Evolutionary conservation across 202 grass and related monocot genomes (phyloP).

Genomic region (Elaeis oleifera): DNA sequence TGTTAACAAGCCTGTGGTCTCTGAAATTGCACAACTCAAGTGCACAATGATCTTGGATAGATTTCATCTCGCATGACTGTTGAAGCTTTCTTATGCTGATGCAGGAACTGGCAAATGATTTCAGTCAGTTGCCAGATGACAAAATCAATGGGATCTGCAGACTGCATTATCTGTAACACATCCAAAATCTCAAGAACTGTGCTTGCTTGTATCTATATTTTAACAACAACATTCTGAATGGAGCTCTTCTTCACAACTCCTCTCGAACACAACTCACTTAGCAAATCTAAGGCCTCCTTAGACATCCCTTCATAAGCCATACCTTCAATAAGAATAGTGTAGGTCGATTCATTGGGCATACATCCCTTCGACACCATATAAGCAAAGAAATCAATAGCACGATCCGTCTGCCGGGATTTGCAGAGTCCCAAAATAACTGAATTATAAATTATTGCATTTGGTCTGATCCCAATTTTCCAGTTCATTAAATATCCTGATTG

Average conservation of each 20-base stretch:
- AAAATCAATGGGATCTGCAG: no score
- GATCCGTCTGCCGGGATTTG: constrained; percentile 42
- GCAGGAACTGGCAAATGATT: no score
- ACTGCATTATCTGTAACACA: no score
- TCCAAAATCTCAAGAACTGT: no score
- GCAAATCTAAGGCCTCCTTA: constrained; percentile 47
- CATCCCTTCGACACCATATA: constrained; percentile 54
- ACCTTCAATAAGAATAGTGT: constrained; percentile 54
- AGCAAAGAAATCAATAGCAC: constrained; percentile 50
- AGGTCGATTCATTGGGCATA: constrained; percentile 57
- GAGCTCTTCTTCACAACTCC: constrained; percentile 36
- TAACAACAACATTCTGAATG: constrained; percentile 17
- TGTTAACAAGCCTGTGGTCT: no score
- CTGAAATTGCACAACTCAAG: no score
- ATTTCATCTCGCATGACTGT: no score
- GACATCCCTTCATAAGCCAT: constrained; percentile 44
- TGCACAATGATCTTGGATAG: no score
- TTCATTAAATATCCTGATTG: constrained; percentile 34
- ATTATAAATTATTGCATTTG: constrained; percentile 44
- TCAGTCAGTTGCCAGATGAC: no score
- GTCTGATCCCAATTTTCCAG: constrained; percentile 37
- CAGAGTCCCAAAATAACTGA: constrained; percentile 42
- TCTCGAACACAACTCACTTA: constrained; percentile 37
- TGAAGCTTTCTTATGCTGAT: no score
- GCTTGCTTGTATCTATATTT: constrained; percentile 6